Base-by-base conservation (phyloP, 2,329 filamentous ascomycete genomes). In the Aaosphaeria pasadenensis region DNA sequence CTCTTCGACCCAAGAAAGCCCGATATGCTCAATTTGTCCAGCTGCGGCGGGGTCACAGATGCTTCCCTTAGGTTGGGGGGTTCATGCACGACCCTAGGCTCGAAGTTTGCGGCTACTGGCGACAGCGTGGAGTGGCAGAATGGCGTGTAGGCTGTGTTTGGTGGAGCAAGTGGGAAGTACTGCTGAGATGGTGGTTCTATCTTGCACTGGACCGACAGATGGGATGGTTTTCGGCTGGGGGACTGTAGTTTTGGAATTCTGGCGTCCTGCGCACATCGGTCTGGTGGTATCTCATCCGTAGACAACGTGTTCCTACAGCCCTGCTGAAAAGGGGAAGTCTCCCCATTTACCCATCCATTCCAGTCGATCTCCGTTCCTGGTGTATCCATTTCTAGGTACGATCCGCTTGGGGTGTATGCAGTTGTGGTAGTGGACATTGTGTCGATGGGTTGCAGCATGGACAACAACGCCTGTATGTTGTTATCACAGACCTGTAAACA, bases 401-500 rank as follows among this genome's bases (percentile, higher is more conserved):
- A 35, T n/a, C 33, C 33, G 33, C n/a, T 9, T 9, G 33, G n/a
- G 11, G 50, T 44, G 38, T 48, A 52, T 7, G 57, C 58, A 1
- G 47, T 47, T 38, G 52, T 32, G 2, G 33, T 36, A 2, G 49
- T 49, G 4, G 52, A 51, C 5, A 51, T 50, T 2, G 50, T 30
- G 6, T 51, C 47, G 29, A 42, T 46, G 3, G 50, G 45, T 24
- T 55, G 40, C 7, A 59, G 7, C 41, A 60, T 40, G 42, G 45
- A n/a, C 33, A 63, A 57, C 30, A 64, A 46, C 9, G 62, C 49
- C 45, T 57, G 54, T 29, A 70, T 67, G 44, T 67, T 68, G 44
- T 53, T 54, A 35, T 58, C 55, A 42, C 67, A 70, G 5, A 60
- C 60, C 39, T 61, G 58, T 28, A 70, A 45, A 30, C 63, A 69